Percentiles rank a stretch among this genome's conserved stretches.
Conservation (phyloP, 2,329 filamentous ascomycete species). For the Cladorrhinum sp. region DNA sequence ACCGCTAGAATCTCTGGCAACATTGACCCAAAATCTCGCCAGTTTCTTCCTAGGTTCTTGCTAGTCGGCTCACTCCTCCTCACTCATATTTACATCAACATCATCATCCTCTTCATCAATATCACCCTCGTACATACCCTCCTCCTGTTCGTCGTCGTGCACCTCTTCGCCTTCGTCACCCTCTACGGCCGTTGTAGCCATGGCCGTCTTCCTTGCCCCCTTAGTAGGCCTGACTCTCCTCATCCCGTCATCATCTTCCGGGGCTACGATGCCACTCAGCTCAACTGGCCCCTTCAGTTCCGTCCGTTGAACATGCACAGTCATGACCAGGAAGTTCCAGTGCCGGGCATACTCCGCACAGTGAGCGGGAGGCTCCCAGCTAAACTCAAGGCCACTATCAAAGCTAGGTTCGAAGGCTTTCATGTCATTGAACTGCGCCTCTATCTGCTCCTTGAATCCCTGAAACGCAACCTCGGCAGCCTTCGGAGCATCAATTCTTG, state of each 20-base stretch:
- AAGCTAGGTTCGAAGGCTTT: not conserved
- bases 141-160: no score
- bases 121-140: no score
- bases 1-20: no score
- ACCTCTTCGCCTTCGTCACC: not conserved
- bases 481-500: conserved; percentile 14
- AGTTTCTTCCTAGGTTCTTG: no score
- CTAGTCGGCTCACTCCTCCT: not conserved
- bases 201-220: not conserved
- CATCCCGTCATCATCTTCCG: conserved; percentile 6
- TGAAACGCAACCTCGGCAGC: conserved; percentile 11
- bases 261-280: conserved; percentile 19
- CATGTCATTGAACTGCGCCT: not conserved
- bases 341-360: not conserved
- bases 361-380: conserved; percentile 15
- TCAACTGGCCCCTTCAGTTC: conserved; percentile 21
- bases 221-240: not conserved
- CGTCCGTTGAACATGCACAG: conserved; percentile 14
- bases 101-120: not conserved
- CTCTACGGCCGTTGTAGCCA: not conserved
- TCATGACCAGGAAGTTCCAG: conserved; percentile 20
- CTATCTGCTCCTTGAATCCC: not conserved
- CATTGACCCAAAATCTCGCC: no score
- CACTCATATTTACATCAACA: not conserved
- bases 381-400: not conserved